Percentiles rank a stretch among this genome's conserved stretches.
Evolutionary conservation across 2,329 filamentous ascomycete genomes (phyloP).

Genomic region (Calonectria montana): DNA sequence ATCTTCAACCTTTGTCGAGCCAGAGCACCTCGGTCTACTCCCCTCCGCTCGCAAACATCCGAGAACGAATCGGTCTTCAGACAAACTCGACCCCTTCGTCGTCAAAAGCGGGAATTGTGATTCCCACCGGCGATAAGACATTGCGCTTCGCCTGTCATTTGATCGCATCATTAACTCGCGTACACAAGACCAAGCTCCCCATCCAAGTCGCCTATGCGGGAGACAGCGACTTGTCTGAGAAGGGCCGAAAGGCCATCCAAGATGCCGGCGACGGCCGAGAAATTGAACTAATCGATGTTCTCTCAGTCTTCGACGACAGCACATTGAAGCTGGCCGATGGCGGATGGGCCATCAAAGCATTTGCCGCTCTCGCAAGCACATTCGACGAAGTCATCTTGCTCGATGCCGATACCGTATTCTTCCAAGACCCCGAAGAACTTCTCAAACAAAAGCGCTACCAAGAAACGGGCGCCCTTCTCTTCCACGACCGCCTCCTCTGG

Average conservation of each 20-base stretch:
- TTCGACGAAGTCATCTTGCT: constrained; percentile 53
- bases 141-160: constrained; percentile 51
- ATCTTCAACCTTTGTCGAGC: constrained; percentile 25
- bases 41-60: constrained; percentile 28
- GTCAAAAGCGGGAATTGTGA: constrained; percentile 48
- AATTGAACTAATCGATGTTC: constrained; percentile 49
- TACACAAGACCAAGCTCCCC: constrained; percentile 46
- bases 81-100: constrained; percentile 21
- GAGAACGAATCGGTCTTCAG: constrained; percentile 23
- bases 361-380: constrained; percentile 50
- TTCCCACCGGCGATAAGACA: constrained; percentile 46
- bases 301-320: constrained; percentile 47
- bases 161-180: constrained; percentile 44
- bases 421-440: constrained; percentile 49
- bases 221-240: constrained; percentile 43
- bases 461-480: constrained; percentile 50
- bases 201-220: constrained; percentile 53
- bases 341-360: constrained; percentile 56
- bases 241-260: constrained; percentile 40
- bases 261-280: constrained; percentile 21
- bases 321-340: constrained; percentile 44
- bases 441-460: constrained; percentile 46
- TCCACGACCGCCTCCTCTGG: constrained; percentile 55
- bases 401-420: constrained; percentile 54
- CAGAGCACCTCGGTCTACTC: neutral